Conservation (phyloP, 208 protist genomes). For the Acanthamoeba royreba region DNA sequence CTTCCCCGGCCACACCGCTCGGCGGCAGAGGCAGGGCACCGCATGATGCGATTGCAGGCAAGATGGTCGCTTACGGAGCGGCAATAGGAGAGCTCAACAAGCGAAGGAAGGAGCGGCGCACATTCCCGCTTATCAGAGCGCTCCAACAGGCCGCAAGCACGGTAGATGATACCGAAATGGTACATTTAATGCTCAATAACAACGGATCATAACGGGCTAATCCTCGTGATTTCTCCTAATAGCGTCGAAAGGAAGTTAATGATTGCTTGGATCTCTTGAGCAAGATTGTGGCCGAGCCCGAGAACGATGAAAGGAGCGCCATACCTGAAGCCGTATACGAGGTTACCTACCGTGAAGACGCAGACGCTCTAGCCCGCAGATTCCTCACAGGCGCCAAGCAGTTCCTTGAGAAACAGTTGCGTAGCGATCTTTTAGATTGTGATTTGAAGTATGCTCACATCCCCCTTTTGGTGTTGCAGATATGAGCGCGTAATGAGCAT, state of each 20-base stretch:
- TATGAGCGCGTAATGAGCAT: neutral
- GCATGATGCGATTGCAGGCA: neutral
- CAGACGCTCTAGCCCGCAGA: neutral
- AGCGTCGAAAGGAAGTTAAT: neutral
- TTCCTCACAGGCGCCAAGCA: neutral
- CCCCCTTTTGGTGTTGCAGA: neutral
- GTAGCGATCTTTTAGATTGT: neutral
- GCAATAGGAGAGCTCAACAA: neutral
- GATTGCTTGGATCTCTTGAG: neutral
- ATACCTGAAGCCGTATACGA: neutral
- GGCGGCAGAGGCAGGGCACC: neutral
- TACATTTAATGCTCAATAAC: neutral
- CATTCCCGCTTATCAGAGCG: neutral
- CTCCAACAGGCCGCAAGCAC: neutral
- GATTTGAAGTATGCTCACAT: neutral
- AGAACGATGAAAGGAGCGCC: neutral
- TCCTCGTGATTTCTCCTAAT: neutral
- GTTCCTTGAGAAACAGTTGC: constrained; percentile 23
- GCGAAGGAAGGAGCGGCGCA: neutral
- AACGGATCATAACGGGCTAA: neutral
- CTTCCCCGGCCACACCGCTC: neutral
- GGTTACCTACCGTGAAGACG: neutral
- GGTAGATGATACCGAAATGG: neutral
- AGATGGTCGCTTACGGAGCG: neutral
- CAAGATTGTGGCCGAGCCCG: neutral